Evolutionary conservation across 148 eudicot genomes (phyloP).

Genomic region (Fagopyrum homotropicum): DNA sequence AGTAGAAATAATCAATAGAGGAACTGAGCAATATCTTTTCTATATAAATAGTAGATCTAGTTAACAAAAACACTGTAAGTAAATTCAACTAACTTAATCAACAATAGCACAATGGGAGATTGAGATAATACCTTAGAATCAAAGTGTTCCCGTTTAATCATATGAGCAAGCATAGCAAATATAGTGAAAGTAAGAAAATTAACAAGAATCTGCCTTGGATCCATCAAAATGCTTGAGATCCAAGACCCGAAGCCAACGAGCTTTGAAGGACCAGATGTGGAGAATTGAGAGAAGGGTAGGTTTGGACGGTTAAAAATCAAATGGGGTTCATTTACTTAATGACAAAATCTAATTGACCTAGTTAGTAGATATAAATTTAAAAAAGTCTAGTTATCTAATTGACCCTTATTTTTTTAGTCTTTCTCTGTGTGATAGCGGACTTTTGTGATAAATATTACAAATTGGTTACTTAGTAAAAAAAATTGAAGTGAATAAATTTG

Average conservation of each 20-base stretch:
- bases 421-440: too few species aligned
- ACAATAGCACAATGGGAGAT: conserved; percentile 11
- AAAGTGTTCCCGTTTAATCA: too few species aligned
- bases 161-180: conserved; percentile 90
- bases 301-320: too few species aligned
- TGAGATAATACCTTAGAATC: conserved; percentile 11
- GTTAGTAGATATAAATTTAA: too few species aligned
- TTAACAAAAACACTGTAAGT: background rate
- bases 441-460: too few species aligned
- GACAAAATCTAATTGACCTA: too few species aligned
- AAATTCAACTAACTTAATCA: background rate
- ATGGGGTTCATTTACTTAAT: too few species aligned
- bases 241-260: conserved; percentile 14
- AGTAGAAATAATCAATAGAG: background rate
- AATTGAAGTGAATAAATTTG: too few species aligned
- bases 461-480: too few species aligned
- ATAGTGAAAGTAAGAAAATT: conserved; percentile 81
- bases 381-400: too few species aligned
- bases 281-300: too few species aligned
- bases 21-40: background rate
- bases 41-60: background rate
- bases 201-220: conserved; percentile 88
- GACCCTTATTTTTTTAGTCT: too few species aligned
- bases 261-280: conserved; percentile 11
- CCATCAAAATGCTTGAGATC: conserved; percentile 39